phyloP scores from a whole-genome alignment of 257 asterid genomes.

The Schizonepeta tenuifolia region DNA sequence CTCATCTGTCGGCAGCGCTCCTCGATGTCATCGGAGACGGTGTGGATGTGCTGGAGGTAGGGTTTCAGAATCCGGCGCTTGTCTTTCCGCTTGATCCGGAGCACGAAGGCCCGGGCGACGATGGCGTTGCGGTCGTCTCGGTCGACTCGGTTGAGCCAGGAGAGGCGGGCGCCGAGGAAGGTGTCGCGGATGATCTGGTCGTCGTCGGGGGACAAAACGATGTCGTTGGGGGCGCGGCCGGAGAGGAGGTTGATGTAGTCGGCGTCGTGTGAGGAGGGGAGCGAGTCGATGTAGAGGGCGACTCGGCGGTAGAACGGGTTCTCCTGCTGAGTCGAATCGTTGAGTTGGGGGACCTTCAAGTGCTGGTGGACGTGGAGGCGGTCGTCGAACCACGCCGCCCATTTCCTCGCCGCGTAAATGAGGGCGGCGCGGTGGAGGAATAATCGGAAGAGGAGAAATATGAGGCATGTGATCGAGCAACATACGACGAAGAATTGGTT shows the following conservation, averaged over 20 bases:
- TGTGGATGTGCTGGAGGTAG: conserved; percentile 51
- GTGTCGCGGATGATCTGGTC: conserved; percentile 45
- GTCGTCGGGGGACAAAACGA: conserved; percentile 44
- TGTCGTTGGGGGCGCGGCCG: conserved; percentile 42
- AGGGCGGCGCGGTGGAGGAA: conserved; percentile 49
- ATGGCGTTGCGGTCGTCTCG: neutral
- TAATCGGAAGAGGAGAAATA: conserved; percentile 42
- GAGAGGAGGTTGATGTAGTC: conserved; percentile 54
- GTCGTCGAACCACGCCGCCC: conserved; percentile 47
- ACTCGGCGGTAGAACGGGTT: conserved; percentile 51
- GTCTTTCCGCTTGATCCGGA: conserved; percentile 46
- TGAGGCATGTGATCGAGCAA: neutral
- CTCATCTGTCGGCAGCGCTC: conserved; percentile 35
- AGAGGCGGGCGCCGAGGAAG: conserved; percentile 55
- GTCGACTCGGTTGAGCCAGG: conserved; percentile 38
- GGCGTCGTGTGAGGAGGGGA: conserved; percentile 50
- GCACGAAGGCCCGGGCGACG: conserved; percentile 34
- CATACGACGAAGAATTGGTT: neutral
- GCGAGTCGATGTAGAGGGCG: conserved; percentile 44
- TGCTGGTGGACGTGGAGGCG: conserved; percentile 58
- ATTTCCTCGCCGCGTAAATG: conserved; percentile 40
- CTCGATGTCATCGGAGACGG: conserved; percentile 45
- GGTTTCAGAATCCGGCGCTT: conserved; percentile 53
- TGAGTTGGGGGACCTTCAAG: conserved; percentile 51
- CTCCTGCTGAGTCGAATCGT: conserved; percentile 46